Percentiles rank a stretch among this genome's conserved stretches.
Conservation (phyloP, 768 basidiomycete genomes). For the Lactarius hatsudake region DNA sequence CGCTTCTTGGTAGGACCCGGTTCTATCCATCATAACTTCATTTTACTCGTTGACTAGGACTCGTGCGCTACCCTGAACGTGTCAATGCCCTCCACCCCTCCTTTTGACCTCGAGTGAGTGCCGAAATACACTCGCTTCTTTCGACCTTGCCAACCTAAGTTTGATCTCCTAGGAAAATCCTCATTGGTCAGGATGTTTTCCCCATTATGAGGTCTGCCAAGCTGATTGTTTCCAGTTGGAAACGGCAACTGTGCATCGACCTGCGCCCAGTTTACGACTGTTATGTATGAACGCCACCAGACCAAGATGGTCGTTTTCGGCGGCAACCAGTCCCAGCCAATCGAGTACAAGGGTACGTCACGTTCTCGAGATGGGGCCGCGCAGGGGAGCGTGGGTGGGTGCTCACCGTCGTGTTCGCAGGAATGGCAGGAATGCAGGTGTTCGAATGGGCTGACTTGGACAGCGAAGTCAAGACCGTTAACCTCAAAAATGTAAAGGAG, state of each 20-base stretch:
- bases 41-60: constrained; percentile 28
- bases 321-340: constrained; percentile 44
- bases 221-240: constrained; percentile 6
- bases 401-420: background rate
- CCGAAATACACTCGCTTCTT: background rate
- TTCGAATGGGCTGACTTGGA: background rate
- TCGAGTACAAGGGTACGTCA: constrained; percentile 45
- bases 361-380: background rate
- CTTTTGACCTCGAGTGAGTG: constrained; percentile 22
- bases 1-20: constrained; percentile 33
- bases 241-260: constrained; percentile 47
- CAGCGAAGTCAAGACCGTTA: constrained; percentile 20
- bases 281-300: constrained; percentile 50
- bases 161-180: constrained; percentile 9
- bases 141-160: background rate
- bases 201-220: background rate
- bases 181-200: constrained; percentile 8
- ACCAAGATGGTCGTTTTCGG: constrained; percentile 52
- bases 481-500: constrained; percentile 34
- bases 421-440: constrained; percentile 19
- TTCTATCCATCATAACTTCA: background rate
- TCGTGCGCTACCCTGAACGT: constrained; percentile 35
- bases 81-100: background rate
- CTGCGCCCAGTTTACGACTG: constrained; percentile 53
- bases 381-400: background rate